phyloP scores from a whole-genome alignment of 148 eudicot genomes.

The Camellia lanceoleosa region DNA sequence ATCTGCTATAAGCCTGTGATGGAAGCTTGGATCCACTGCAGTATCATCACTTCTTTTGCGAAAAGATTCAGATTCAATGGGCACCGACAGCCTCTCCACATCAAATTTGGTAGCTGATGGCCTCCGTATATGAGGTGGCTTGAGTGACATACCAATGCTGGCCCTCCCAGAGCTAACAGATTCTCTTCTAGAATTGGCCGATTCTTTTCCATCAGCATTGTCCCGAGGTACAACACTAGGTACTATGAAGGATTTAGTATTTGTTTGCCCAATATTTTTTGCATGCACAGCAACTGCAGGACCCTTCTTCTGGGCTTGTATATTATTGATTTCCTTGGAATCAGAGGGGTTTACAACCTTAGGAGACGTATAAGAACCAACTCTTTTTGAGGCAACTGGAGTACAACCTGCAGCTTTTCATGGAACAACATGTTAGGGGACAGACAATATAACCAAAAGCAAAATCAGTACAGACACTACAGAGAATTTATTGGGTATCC shows the following conservation, averaged over 20 bases:
- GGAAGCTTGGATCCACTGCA: constrained; percentile 22
- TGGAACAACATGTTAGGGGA: constrained; percentile 8
- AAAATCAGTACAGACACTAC: not conserved
- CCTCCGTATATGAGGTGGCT: constrained; percentile 47
- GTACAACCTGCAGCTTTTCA: constrained; percentile 64
- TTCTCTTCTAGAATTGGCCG: constrained; percentile 52
- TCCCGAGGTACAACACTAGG: constrained; percentile 68
- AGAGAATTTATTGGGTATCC: not conserved
- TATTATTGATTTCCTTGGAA: constrained; percentile 33
- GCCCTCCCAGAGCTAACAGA: constrained; percentile 38
- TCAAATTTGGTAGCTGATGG: constrained; percentile 38
- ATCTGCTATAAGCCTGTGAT: constrained; percentile 38
- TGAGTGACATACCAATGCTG: constrained; percentile 27
- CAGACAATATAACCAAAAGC: not conserved
- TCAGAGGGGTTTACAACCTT: constrained; percentile 40
- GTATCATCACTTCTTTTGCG: constrained; percentile 17
- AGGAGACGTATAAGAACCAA: constrained; percentile 37
- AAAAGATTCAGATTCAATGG: constrained; percentile 30
- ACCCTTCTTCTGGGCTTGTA: constrained; percentile 42
- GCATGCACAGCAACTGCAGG: constrained; percentile 32
- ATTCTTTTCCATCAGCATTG: constrained; percentile 42
- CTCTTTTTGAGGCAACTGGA: constrained; percentile 54
- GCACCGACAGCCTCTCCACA: constrained; percentile 28
- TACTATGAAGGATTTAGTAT: constrained; percentile 44
- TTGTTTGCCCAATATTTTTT: constrained; percentile 39